Conservation (phyloP, 2,329 filamentous ascomycete species). For the Aspergillus felis region DNA sequence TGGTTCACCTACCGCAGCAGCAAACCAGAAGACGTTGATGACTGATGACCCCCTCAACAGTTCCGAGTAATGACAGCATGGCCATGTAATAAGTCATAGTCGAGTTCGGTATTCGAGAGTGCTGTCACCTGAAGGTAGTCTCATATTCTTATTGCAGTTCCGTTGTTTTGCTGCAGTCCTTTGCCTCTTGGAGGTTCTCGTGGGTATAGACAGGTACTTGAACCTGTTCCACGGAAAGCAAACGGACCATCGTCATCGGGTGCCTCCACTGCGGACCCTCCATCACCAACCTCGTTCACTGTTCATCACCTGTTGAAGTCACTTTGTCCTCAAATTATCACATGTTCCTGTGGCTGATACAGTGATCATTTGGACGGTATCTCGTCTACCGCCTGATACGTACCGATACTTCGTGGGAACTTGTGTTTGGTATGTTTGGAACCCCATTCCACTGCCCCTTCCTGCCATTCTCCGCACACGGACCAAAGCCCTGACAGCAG, state of each 20-base stretch:
- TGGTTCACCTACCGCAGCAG: not conserved
- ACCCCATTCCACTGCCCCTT: not conserved
- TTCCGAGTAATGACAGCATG: not conserved
- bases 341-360: not conserved
- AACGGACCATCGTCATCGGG: not conserved
- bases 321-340: not conserved
- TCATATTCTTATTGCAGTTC: not conserved
- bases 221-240: not conserved
- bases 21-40: not conserved
- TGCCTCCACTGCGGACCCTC: not conserved
- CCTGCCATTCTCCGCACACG: not conserved
- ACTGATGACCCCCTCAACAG: not conserved
- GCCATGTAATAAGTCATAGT: not conserved
- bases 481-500: not conserved
- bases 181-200: not conserved
- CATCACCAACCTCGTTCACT: not conserved
- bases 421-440: not conserved
- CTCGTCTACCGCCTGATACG: not conserved
- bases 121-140: not conserved
- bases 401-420: not conserved
- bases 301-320: not conserved
- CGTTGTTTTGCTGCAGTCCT: not conserved
- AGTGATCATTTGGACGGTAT: not conserved
- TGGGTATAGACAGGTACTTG: not conserved
- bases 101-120: no score